Evolutionary conservation across 2,329 filamentous ascomycete species (phyloP), one percentile per base, ranked within the genome.

Genomic region (Sarocladiaceae sp.): DNA sequence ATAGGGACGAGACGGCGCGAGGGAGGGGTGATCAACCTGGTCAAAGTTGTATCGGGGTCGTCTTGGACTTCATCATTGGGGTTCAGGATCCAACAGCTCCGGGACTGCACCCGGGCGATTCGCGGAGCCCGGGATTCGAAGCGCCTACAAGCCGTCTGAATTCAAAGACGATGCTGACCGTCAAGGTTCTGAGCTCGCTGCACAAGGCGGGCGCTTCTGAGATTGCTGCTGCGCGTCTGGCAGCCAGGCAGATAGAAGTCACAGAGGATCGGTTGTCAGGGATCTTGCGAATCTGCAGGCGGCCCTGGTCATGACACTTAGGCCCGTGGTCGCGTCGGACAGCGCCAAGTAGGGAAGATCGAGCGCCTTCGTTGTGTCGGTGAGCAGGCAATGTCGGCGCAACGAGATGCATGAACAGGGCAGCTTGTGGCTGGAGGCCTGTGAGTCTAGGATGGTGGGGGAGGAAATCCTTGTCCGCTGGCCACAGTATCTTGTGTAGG

Each of bases 401-500:
- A 45, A 55, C 47, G 48, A 54, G 51, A 49, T 60, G 58, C 58
- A 59, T 59, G 57, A 59, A 59, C 57, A 57, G 54, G 51, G 56
- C 53, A 53, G 46, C 51, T 10, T 51, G 56, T 58, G 55, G 55
- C 56, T 58, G 53, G 51, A 16, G 23, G 21, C 19, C 18, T 35
- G 11, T 11, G 33, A 19, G 33, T 10, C 5, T 5, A 11, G 6
- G 24, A 31, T 43, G 29, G 40, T 33, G 27, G 26, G 23, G 27
- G n/a, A 32, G 26, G 10, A 40, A 13, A 45, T 41, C 46, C 46
- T 35, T 42, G 46, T 47, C 43, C 16, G 37, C 29, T 43, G 24
- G 26, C 43, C 19, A 27, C 19, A 15, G 15, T 43, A 27, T 19
- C 15, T 20, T n/a, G 27, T 18, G 40, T 35, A 31, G n/a, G 47